Base-by-base conservation (phyloP, 768 basidiomycete genomes). In the Infundibulicybe gibba region DNA sequence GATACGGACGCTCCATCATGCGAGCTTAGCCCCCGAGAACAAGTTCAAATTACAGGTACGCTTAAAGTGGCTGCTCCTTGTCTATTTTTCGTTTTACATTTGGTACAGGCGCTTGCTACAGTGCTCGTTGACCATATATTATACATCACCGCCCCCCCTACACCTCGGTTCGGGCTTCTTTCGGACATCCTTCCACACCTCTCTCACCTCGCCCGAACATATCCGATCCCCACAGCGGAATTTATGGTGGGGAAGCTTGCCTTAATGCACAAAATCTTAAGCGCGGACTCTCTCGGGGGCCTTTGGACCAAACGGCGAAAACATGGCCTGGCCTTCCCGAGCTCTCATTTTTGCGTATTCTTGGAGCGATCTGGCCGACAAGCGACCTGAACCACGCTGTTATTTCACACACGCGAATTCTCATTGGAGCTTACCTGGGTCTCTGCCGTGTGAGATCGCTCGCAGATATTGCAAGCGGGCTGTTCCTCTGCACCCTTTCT, bases 241-340 rank as follows among this genome's bases (percentile, higher is more conserved):
- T 77, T 81, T 58, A 91, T 94, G 64, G 80, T 88, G 50, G 70
- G 77, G 21, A 98, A 97, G 65, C 75, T 98, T 38, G 68, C 74
- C 9, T 66, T 97, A 5, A 97, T 98, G 92, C 85, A 97, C 64
- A 94, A 93, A 97, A 97, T 61, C 79, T 98, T 45, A 81, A 80
- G 43, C 83, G 83, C 8, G 94, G 94, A 6, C 69, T 99, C 14
- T 77, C 85, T 2, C 74, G 74, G 6, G 91, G 90, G 1, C 70
- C 89, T 0, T 68, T 79, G 12, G 68, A 76, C 19, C 62, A 62
- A 0, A 71, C 79, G 8, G 74, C 90, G 3, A 89, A 80, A 68
- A 97, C 92, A 0, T 98, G 91, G 85, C 95, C 97, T 5, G 86
- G 87, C 21, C 63, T 83, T 3, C 68, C 91, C 4, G 97, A 99